Percentiles rank a stretch among this genome's conserved stretches.
These are phyloP conservation scores for Hypoxylon crocopeplum DNA, from an alignment of 495 filamentous ascomycete species.

Conservation along the genomic window DNA sequence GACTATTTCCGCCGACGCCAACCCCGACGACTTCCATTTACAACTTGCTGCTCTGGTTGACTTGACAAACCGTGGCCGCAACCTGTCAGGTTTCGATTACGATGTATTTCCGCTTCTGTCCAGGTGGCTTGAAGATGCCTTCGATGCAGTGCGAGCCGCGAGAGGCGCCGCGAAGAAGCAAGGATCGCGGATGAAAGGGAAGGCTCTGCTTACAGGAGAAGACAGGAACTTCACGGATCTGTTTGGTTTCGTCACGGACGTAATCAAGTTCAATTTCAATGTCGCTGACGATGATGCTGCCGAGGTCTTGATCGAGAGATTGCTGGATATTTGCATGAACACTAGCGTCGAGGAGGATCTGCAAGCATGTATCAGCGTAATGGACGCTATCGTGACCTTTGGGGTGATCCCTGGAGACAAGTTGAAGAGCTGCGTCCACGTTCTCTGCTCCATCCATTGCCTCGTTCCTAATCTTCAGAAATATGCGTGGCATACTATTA, in stretches of 20 bases:
- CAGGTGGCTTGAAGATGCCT: slow-evolving; percentile 62
- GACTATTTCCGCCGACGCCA: slow-evolving; percentile 57
- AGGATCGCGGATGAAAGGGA: slow-evolving; percentile 55
- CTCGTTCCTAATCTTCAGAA: slow-evolving; percentile 73
- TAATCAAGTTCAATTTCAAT: slow-evolving; percentile 85
- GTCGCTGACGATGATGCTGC: slow-evolving; percentile 73
- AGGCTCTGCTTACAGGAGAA: slow-evolving; percentile 61
- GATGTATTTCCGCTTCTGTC: slow-evolving; percentile 65
- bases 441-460: slow-evolving; percentile 83
- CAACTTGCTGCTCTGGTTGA: slow-evolving; percentile 68
- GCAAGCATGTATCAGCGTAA: slow-evolving; percentile 73
- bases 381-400: slow-evolving; percentile 82
- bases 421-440: slow-evolving; percentile 73
- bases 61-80: slow-evolving; percentile 67
- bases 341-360: slow-evolving; percentile 78
- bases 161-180: slow-evolving; percentile 55
- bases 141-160: slow-evolving; percentile 58
- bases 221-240: slow-evolving; percentile 72
- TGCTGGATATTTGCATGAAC: slow-evolving; percentile 75
- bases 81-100: slow-evolving; percentile 70
- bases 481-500: slow-evolving; percentile 75
- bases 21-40: slow-evolving; percentile 65
- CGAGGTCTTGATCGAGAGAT: slow-evolving; percentile 66
- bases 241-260: slow-evolving; percentile 75
- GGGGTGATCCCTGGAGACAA: slow-evolving; percentile 72